Evolutionary conservation across 2,329 filamentous ascomycete genomes (phyloP), one percentile per base, ranked within the genome.

Genomic region (Thelonectria rubi): DNA sequence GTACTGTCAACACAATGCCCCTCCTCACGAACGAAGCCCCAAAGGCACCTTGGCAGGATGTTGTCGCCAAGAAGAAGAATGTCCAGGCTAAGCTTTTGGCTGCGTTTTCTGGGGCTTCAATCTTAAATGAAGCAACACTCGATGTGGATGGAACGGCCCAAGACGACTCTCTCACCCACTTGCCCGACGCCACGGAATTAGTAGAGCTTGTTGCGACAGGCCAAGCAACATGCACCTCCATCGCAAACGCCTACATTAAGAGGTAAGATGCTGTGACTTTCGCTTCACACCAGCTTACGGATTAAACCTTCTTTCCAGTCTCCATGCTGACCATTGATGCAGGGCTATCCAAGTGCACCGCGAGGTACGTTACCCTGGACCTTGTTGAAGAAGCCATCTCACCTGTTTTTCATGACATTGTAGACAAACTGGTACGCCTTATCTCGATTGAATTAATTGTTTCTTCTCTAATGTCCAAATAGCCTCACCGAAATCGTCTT

Each of bases 401-500:
- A 7, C n/a, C 12, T 20, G 5, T 43, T 39, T 64, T n/a, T 49
- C 42, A 20, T 32, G 12, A 18, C 14, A 24, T 21, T 2, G 24
- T 12, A 64, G 62, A 62, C 62, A 26, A 64, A 64, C 50, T 64
- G 62, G 62, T 58, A 55, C 55, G 62, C 17, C 2, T 5, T 7
- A n/a, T 17, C 5, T 18, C 1, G 18, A 37, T 37, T 7, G 4
- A 37, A 37, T 2, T 14, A 37, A 15, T 12, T 9, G 1, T 15
- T 32, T 12, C 5, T 3, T 40, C 12, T 24, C 20, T 51, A 14
- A 46, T 10, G 2, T 12, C 15, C 2, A 3, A n/a, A 5, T 32
- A 61, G 58, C 17, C 47, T 61, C 37, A 61, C 58, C 7, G 69
- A 69, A 26, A 50, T 69, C 2, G 18, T 63, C 2, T 71, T 71